Base-by-base conservation (phyloP, 179 eudicot genomes). In the Patellifolia procumbens region DNA sequence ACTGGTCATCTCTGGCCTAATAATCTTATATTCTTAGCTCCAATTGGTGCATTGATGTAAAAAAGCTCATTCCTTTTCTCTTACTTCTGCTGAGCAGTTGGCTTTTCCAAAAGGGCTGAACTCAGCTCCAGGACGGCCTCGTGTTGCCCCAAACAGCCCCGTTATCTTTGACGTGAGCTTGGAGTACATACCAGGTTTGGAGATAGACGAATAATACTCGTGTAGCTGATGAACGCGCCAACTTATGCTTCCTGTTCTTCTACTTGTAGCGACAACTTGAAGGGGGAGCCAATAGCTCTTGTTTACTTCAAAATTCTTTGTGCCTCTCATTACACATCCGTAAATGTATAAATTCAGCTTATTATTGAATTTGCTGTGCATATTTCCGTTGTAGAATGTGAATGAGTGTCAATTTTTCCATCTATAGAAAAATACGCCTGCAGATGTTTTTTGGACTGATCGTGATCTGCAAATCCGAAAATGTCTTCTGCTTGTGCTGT, bases 111-210 rank as follows among this genome's bases (percentile, higher is more conserved):
- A 94, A 81, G 98, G 98, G 35, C 91, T 94, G 31, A 86, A 80
- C 37, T 94, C 98, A 53, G 98, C 98, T 29, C 98, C 98, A 5
- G 98, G 98, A 80, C 87, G 98, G 90, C 98, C 98, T 29, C 86
- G 98, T 76, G 98, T 94, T 77, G 92, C 93, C 75, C 84, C 98
- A n/a, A 91, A 65, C 64, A 94, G 98, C 66, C 97, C 97, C 4
- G 97, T 94, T 17, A 34, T 92, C 49, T 94, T 94, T 35, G 98
- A 94, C 48, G 98, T 94, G 74, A 94, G 93, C 77, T 87, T 94
- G 89, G 90, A 88, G 81, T 94, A 88, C 86, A 86, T 94, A 64
- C 98, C 98, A 15, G 98, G 98, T 29, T 89, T 94, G 64, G 98
- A 92, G 60, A 62, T 39, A 0, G 98, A 92, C 4, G 97, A 92